Base-by-base conservation (phyloP, 108 stramenopile genomes). In the Parmales sp. region DNA sequence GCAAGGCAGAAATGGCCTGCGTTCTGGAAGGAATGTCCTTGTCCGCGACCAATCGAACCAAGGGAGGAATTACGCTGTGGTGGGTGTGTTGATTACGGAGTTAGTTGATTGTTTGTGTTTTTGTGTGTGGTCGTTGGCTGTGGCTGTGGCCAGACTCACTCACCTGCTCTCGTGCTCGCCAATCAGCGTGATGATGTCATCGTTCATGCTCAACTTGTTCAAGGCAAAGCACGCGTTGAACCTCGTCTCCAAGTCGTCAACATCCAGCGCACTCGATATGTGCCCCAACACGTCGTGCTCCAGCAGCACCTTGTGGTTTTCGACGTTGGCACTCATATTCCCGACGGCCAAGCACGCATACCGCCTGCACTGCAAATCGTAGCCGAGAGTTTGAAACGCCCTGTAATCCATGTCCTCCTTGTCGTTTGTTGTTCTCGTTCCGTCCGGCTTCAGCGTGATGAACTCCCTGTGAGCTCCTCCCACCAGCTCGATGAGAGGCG, bases 261-360 rank as follows among this genome's bases (percentile, higher is more conserved):
- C 51, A 36, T 64, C 43, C 34, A 81, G 26, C 25, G 76, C n/a
- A 67, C 69, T 49, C 2, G 74, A 39, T 31, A 80, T 44, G 18
- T 68, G 31, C 65, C 69, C 67, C 44, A 80, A 45, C 22, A 72
- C 45, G 37, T 71, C 69, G 1, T 63, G 51, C 16, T 51, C 48
- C 3, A 86, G 34, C 2, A 89, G 37, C 28, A 49, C 63, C 51
- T 44, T 65, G 67, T 80, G 82, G 68, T 70, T 75, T 8, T 45
- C 64, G 9, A 63, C 25, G 37, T 76, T 43, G 36, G 51, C 65
- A 22, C 79, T 73, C 29, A 91, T 65, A 39, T 86, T 80, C 23
- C 90, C 85, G 22, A 88, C 43, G 25, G 86, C 87, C 79, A 91
- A 72, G 45, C 76, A 85, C 9, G 90, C 87, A 66, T 78, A 90